Percentiles rank a stretch among this genome's conserved stretches.
Evolutionary conservation across 768 basidiomycete genomes (phyloP).

Genomic region (Asterophora parasitica): DNA sequence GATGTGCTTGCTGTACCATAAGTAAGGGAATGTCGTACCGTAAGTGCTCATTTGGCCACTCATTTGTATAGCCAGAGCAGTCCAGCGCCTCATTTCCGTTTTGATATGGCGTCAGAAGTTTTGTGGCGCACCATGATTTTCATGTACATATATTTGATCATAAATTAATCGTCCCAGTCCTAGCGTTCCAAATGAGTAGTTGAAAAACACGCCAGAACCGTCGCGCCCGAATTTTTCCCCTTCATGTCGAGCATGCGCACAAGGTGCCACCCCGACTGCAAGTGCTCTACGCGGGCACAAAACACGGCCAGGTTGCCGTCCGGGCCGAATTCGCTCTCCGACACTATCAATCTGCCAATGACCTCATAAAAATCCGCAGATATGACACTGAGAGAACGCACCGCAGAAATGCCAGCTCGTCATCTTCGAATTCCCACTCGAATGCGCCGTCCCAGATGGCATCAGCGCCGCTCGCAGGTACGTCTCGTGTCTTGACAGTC

Average conservation of each 20-base stretch:
- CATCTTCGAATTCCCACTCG: slow-evolving; percentile 46
- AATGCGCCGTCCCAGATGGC: slow-evolving; percentile 39
- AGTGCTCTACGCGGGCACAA: slow-evolving; percentile 44
- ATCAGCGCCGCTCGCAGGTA: slow-evolving; percentile 30
- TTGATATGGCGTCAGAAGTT: too few relatives aligned
- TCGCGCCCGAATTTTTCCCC: slow-evolving; percentile 46
- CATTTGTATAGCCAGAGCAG: too few relatives aligned
- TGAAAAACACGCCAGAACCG: slow-evolving; percentile 27
- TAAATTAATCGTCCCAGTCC: too few relatives aligned
- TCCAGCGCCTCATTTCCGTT: too few relatives aligned
- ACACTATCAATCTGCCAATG: slow-evolving; percentile 32
- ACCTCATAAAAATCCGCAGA: too few relatives aligned
- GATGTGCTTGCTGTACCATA: too few relatives aligned
- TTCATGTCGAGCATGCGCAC: slow-evolving; percentile 45
- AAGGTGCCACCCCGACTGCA: slow-evolving; percentile 45
- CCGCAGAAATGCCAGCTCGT: slow-evolving; percentile 52
- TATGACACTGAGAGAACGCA: slow-evolving; percentile 18
- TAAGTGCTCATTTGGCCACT: too few relatives aligned
- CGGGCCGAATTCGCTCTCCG: slow-evolving; percentile 37
- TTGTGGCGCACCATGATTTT: too few relatives aligned
- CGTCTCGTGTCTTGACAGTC: slow-evolving; percentile 31
- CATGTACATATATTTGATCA: too few relatives aligned
- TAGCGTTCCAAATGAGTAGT: slow-evolving; percentile 20
- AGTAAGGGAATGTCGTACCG: too few relatives aligned
- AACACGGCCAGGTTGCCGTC: slow-evolving; percentile 48